Evolutionary conservation across 495 filamentous ascomycete genomes (phyloP), one percentile per base, ranked within the genome.

Genomic region (Rostrohypoxylon terebratum): DNA sequence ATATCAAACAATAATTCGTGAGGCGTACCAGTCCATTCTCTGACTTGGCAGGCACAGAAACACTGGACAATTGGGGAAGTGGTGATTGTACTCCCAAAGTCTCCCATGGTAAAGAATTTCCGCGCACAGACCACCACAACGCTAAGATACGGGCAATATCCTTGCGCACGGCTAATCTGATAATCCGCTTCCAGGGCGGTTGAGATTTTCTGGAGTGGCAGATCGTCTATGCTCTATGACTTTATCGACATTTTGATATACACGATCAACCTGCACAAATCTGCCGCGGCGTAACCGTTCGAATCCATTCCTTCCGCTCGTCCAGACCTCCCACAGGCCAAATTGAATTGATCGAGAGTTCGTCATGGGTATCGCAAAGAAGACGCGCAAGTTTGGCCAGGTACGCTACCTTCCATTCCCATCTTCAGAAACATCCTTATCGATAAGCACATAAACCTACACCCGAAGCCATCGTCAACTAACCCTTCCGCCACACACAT

Each of bases 311-410:
- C 9, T 14, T 9, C 40, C 48, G 11, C 31, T 20, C 36, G 61
- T 11, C 8, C 9, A 14, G 23, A 54, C 11, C 11, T 16, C 47
- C 2, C 21, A n/a, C 16, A 21, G 5, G 18, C 34, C 7, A 25
- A 50, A 53, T 20, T 25, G 28, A 67, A 40, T 54, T 53, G 21
- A 42, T 21, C 23, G 9, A 57, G 3, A 67, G 4, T 50, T 66
- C 80, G 81, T 44, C 40, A 91, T 91, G 89, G 90, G 89, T 72
- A 79, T 86, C 36, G 85, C 84, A 71, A 90, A 89, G 79, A 89
- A 86, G 78, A 89, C 87, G 20, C 83, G 88, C 75, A 91, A 91
- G 78, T 91, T 90, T 74, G 72, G 68, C 0, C 68, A 71, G 54
- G 72, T 75, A 7, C 63, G 67, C 57, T 36, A n/a, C n/a, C n/a